Evolutionary conservation across 169 alveolate species (phyloP), one percentile per base, ranked within the genome.

Genomic region (Plasmodium fragile): DNA sequence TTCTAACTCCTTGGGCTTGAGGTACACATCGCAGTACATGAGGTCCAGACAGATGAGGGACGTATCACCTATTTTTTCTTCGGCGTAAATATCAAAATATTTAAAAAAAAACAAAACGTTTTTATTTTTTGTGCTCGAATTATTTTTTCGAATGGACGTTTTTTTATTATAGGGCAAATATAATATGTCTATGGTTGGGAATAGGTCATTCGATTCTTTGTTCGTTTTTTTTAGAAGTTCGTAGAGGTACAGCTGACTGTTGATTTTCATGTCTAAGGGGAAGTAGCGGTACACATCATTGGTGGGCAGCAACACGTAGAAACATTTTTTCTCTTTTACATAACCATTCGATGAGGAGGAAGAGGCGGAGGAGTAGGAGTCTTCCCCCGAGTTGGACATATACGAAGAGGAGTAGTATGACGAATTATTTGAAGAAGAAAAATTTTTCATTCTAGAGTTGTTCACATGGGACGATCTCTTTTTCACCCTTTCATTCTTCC

Each of bases 21-120:
- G 25, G 59, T 75, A 75, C 22, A 71, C 65, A 69, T 91, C 73
- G 55, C 94, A 91, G 30, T 81, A 73, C 6, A 91, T 34, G 1
- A 91, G 7, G 65, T 91, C 94, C 43, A 91, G 39, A 22, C 94
- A 91, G 3, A 91, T 34, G 18, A 91, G 59, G 36, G 92, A 69
- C 6, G 89, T 34, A 32, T 91, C 94, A 11, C 53, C 77, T 30
- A 91, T 91, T 3, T 71, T 53, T 70, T 91, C 92, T 16, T 91
- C 80, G 13, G 72, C 70, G 73, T 71, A 91, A 8, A 91, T 91
- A 45, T 91, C 94, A 91, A 91, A 91, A 70, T 91, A 91, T 91
- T 91, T 91, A 49, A 91, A 81, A 55, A 91, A 70, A 49, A 91
- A 53, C 43, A 91, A 71, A 3, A 70, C 78, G 34, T 53, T 52